phyloP scores from a whole-genome alignment of 208 protist genomes.

The Strigomonas galati region DNA sequence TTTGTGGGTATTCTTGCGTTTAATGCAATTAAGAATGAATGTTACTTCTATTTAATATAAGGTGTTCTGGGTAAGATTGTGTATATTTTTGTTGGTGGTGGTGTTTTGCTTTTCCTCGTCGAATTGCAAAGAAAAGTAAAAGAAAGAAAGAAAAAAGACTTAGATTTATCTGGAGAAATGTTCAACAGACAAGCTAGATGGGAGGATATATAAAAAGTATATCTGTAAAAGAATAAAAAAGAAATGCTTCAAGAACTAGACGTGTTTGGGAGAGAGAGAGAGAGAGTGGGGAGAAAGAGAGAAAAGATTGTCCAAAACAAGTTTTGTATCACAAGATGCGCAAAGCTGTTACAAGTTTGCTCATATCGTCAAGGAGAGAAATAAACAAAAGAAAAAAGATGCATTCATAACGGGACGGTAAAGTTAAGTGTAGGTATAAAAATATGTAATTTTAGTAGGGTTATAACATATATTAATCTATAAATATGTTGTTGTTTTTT shows the following conservation, averaged over 20 bases:
- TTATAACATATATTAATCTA: slow-evolving; percentile 8
- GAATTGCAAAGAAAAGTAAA: neutral
- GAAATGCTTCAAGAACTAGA: neutral
- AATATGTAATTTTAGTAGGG: neutral
- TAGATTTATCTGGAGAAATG: neutral
- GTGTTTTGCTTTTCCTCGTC: too few species aligned
- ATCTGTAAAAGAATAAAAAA: neutral
- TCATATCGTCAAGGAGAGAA: neutral
- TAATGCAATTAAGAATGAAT: neutral
- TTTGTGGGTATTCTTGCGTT: neutral
- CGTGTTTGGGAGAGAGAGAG: neutral
- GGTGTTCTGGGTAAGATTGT: neutral
- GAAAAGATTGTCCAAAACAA: neutral
- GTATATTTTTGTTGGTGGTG: neutral
- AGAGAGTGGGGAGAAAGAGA: slow-evolving; percentile 3
- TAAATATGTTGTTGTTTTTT: neutral
- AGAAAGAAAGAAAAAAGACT: neutral
- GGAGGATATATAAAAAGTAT: neutral
- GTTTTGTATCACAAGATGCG: too few species aligned
- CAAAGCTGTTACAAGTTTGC: neutral
- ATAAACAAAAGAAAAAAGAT: neutral
- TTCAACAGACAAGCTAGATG: neutral
- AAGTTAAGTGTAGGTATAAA: neutral
- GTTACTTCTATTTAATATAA: neutral
- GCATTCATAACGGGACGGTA: neutral